Percentiles rank a stretch among this genome's conserved stretches.
phyloP scores from a whole-genome alignment of 495 filamentous ascomycete genomes.

The Penicilliopsis zonata region DNA sequence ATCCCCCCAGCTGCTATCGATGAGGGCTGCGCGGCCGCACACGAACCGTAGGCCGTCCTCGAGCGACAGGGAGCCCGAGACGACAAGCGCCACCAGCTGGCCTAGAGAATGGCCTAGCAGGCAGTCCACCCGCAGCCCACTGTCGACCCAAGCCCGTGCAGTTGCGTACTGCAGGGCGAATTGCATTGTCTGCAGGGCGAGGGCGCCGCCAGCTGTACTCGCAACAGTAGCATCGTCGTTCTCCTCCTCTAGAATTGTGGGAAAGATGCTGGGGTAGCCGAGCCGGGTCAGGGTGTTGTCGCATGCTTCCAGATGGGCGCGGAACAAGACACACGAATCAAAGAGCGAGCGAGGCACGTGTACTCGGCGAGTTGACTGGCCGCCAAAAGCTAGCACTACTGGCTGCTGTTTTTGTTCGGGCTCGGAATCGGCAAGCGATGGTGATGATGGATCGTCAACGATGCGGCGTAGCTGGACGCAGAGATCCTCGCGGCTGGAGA shows the following conservation, averaged over 20 bases:
- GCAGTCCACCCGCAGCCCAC: constrained; percentile 19
- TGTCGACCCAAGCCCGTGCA: constrained; percentile 35
- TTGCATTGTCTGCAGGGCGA: constrained; percentile 28
- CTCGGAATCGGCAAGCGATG: neutral
- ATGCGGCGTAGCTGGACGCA: constrained; percentile 3
- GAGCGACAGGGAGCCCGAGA: constrained; percentile 24
- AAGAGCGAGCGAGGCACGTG: constrained; percentile 28
- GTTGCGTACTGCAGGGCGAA: constrained; percentile 39
- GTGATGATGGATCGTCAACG: neutral
- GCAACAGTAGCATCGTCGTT: constrained; percentile 26
- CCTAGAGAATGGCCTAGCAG: constrained; percentile 43
- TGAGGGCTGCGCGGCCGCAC: constrained; percentile 27
- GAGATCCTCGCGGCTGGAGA: constrained; percentile 4
- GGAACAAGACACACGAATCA: constrained; percentile 18
- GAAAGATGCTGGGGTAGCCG: constrained; percentile 29
- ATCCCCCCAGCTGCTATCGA: constrained; percentile 31
- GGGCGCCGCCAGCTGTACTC: too few relatives aligned
- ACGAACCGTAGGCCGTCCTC: constrained; percentile 29
- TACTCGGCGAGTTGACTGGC: constrained; percentile 33
- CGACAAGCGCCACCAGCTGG: constrained; percentile 28
- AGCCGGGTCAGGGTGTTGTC: constrained; percentile 8
- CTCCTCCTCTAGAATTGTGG: constrained; percentile 31
- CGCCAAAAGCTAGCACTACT: constrained; percentile 42
- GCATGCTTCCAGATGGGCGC: constrained; percentile 27
- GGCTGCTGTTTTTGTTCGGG: constrained; percentile 10